Percentiles rank a stretch among this genome's conserved stretches.
Conservation (phyloP, 2,329 filamentous ascomycete genomes). For the Cercospora sp. region DNA sequence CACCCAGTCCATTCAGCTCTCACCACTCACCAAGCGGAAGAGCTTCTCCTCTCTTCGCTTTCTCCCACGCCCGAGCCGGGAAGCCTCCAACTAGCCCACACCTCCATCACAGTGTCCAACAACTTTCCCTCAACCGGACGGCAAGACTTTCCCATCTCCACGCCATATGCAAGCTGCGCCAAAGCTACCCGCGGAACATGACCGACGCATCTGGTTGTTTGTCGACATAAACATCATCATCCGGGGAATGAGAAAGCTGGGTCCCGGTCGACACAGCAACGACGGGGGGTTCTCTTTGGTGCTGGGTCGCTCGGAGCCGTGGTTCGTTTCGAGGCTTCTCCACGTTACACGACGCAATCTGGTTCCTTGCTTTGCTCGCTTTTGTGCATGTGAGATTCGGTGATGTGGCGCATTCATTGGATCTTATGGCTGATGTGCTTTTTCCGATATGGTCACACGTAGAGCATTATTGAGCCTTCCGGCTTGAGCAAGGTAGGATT, state of each 20-base stretch:
- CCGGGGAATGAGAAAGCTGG: neutral
- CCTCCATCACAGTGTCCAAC: neutral
- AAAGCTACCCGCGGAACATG: neutral
- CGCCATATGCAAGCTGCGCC: neutral
- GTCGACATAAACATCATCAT: neutral
- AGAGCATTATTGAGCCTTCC: neutral
- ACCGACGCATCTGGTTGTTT: slow-evolving; percentile 1
- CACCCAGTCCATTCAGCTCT: neutral
- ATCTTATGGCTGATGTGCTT: neutral
- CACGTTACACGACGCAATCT: slow-evolving; percentile 2
- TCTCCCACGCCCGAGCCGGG: neutral
- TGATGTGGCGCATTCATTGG: neutral
- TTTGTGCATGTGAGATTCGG: neutral
- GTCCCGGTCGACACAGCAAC: slow-evolving; percentile 13
- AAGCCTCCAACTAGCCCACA: neutral
- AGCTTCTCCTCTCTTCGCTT: neutral
- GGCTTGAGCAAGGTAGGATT: neutral
- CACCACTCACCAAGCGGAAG: neutral
- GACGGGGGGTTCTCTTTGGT: neutral
- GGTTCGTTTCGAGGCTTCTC: neutral
- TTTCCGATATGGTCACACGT: neutral
- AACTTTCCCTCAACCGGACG: neutral
- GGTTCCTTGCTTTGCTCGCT: neutral
- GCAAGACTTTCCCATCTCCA: neutral
- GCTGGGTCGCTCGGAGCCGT: neutral